Evolutionary conservation across 768 basidiomycete species (phyloP).

Genomic region (Hydnomerulius pinastri): DNA sequence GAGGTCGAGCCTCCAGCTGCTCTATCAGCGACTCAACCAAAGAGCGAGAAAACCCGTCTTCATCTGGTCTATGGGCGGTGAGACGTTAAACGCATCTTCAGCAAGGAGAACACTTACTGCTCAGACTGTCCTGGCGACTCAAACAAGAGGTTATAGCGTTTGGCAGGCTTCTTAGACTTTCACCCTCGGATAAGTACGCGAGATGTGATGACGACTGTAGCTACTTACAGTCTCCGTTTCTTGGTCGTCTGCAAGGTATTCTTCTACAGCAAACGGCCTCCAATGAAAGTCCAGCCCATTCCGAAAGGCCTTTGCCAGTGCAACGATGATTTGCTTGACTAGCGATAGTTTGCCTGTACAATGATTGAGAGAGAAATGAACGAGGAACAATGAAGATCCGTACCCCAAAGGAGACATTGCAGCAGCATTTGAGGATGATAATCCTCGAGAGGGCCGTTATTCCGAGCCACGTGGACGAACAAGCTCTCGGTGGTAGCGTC

Average conservation of each 20-base stretch:
- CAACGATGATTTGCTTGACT: constrained; percentile 79
- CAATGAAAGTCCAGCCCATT: constrained; percentile 32
- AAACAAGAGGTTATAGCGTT: constrained; percentile 58
- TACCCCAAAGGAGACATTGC: constrained; percentile 93
- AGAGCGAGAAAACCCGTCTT: constrained; percentile 59
- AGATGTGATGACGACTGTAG: background rate
- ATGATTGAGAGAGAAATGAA: constrained; percentile 1
- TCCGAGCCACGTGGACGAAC: constrained; percentile 79
- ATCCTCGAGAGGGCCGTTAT: constrained; percentile 86
- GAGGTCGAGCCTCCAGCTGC: constrained; percentile 58
- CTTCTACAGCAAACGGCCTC: constrained; percentile 57
- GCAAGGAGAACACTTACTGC: constrained; percentile 40
- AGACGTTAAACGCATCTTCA: constrained; percentile 3
- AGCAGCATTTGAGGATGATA: constrained; percentile 93
- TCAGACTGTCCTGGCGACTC: constrained; percentile 41
- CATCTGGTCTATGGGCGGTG: constrained; percentile 42
- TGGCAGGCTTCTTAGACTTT: constrained; percentile 24
- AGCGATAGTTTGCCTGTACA: constrained; percentile 75
- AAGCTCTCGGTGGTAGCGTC: constrained; percentile 47
- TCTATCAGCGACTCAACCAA: constrained; percentile 64
- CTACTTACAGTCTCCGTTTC: constrained; percentile 17
- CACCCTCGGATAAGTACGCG: background rate
- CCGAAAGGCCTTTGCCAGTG: constrained; percentile 48
- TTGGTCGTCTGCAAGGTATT: constrained; percentile 30
- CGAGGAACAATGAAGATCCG: constrained; percentile 20